Conservation (phyloP, 2,329 filamentous ascomycete genomes). For the Amauroascus niger region DNA sequence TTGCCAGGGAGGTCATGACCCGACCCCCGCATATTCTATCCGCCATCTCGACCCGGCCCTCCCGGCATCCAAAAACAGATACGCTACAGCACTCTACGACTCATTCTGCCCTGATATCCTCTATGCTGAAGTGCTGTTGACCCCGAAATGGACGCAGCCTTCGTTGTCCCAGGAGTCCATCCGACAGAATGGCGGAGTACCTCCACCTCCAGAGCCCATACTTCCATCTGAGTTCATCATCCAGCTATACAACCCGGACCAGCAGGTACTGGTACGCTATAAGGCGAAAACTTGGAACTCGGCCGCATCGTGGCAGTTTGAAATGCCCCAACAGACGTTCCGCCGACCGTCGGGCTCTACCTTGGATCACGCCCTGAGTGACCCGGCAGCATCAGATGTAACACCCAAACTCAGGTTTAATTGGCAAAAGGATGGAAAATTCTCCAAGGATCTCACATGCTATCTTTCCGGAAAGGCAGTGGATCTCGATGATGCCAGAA, state of each 20-base stretch:
- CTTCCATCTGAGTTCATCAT: conserved; percentile 72
- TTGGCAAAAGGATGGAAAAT: conserved; percentile 79
- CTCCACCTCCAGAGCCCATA: conserved; percentile 58
- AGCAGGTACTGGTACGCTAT: conserved; percentile 58
- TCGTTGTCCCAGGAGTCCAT: conserved; percentile 72
- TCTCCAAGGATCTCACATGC: conserved; percentile 81
- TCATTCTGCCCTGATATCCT: conserved; percentile 69
- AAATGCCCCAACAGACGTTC: conserved; percentile 80
- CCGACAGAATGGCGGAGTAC: conserved; percentile 55
- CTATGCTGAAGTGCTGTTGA: conserved; percentile 75
- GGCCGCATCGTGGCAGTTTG: conserved; percentile 78
- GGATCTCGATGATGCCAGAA: conserved; percentile 52
- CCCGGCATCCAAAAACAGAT: conserved; percentile 65
- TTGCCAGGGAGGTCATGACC: conserved; percentile 69
- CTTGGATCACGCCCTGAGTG: conserved; percentile 62
- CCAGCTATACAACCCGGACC: conserved; percentile 89
- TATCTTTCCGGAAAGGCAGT: conserved; percentile 71
- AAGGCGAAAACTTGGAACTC: conserved; percentile 70
- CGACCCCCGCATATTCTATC: conserved; percentile 68
- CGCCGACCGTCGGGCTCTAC: conserved; percentile 65
- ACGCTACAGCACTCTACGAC: conserved; percentile 77
- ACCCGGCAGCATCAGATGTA: conserved; percentile 45
- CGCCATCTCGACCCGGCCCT: conserved; percentile 63
- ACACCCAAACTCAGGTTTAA: conserved; percentile 72
- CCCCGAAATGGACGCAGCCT: conserved; percentile 77